Base-by-base conservation (phyloP, 2,329 filamentous ascomycete species). In the Cladosporium phlei region DNA sequence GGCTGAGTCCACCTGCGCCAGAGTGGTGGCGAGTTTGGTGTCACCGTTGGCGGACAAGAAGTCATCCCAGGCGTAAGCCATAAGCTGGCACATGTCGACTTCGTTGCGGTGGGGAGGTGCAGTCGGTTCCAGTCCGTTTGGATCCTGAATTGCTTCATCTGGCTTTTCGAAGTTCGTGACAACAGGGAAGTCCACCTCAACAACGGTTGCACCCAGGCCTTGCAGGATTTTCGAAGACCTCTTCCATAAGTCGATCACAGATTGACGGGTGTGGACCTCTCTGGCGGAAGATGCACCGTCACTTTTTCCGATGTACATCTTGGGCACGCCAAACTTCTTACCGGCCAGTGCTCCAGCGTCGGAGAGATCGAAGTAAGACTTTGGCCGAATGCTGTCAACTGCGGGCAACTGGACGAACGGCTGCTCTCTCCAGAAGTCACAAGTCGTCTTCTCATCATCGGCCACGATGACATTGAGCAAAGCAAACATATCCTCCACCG, bases 391-490 rank as follows among this genome's bases (percentile, higher is more conserved):
- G 1, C 61, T 59, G 3, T 61, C 53, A 4, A 57, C 50, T 7
- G 59, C 57, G 0, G 69, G 68, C 1, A 78, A 55, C 2, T 60
- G 27, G 0, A 78, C 58, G 35, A 69, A 67, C 0, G 60, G 58
- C 46, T 80, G 76, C 8, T 70, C 66, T 8, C 74, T 65, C 69
- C 75, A 79, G 51, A 79, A 79, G 48, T 79, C 75, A 2, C 72
- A 69, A 4, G 40, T 40, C 0, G 59, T 59, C 9, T 64, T 55
- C 3, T 58, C 17, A 48, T 79, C 76, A 0, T 67, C 57, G 0
- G 59, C 62, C 0, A 64, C 67, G 44, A 78, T 63, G 8, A 77
- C 68, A 29, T 74, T 65, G 0, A 79, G 59, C 0, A 80, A 47
- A 0, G 58, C 55, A 9, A 77, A 63, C 55, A 79, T 58, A 53